Evolutionary conservation across 2,329 filamentous ascomycete species (phyloP).

Genomic region (Plenodomus lindquistii): DNA sequence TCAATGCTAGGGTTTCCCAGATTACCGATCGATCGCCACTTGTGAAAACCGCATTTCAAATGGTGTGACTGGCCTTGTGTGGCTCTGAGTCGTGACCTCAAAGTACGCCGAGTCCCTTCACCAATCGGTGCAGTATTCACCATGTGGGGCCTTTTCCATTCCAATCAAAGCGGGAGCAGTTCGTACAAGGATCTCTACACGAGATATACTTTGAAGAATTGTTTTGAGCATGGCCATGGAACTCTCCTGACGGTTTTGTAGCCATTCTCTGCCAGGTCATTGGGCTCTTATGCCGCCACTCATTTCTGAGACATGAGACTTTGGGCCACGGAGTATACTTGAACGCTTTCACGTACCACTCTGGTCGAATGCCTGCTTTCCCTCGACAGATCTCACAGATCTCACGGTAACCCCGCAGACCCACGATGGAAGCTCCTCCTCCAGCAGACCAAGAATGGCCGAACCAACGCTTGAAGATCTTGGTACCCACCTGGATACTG

Average conservation of each 20-base stretch:
- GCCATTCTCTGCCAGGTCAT: neutral
- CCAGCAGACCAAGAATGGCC: slow-evolving; percentile 25
- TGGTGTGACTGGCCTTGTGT: slow-evolving; percentile 4
- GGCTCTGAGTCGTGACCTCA: slow-evolving; percentile 1
- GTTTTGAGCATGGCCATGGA: slow-evolving; percentile 5
- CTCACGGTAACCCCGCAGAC: neutral
- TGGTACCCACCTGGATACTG: slow-evolving; percentile 23
- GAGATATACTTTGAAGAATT: neutral
- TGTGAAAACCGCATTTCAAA: neutral
- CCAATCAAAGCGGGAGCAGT: slow-evolving; percentile 15
- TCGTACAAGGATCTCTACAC: neutral
- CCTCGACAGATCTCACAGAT: slow-evolving; percentile 1
- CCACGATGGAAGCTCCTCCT: slow-evolving; percentile 12
- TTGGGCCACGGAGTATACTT: neutral
- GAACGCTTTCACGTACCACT: neutral
- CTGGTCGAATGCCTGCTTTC: neutral
- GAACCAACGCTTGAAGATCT: slow-evolving; percentile 22
- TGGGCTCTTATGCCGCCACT: neutral
- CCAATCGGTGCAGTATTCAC: slow-evolving; percentile 7
- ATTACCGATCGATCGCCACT: neutral
- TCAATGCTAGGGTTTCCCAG: neutral
- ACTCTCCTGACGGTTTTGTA: neutral
- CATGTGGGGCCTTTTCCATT: slow-evolving; percentile 10
- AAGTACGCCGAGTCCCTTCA: neutral
- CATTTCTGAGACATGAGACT: neutral